Conservation (phyloP, 2,329 filamentous ascomycete genomes). For the Hypoxylon sp. region DNA sequence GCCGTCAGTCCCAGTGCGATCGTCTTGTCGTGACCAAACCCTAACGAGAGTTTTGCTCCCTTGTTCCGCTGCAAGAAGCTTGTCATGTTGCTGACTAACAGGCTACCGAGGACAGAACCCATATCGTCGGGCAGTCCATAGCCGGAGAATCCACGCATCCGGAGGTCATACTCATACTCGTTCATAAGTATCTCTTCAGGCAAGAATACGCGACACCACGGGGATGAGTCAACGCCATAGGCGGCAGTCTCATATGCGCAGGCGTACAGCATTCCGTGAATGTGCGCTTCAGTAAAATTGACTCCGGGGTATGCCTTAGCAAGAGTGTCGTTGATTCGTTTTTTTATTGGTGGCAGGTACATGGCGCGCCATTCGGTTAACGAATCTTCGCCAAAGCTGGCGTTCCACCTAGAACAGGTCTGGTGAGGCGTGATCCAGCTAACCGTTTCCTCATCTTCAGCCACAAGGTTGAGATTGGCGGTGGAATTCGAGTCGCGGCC, state of each 20-base stretch:
- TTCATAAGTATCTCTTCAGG: slow-evolving; percentile 40
- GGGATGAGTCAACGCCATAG: slow-evolving; percentile 39
- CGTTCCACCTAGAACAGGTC: slow-evolving; percentile 39
- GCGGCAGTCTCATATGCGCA: slow-evolving; percentile 46
- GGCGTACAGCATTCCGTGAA: slow-evolving; percentile 45
- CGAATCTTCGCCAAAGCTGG: slow-evolving; percentile 26
- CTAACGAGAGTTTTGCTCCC: slow-evolving; percentile 40
- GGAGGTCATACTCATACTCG: slow-evolving; percentile 47
- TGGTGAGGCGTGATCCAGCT: slow-evolving; percentile 45
- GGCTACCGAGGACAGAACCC: slow-evolving; percentile 41
- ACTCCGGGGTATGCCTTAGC: slow-evolving; percentile 33
- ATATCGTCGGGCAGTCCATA: slow-evolving; percentile 45
- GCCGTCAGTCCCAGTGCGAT: slow-evolving; percentile 44
- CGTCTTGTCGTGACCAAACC: slow-evolving; percentile 47
- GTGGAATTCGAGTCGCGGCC: slow-evolving; percentile 41
- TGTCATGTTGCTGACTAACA: slow-evolving; percentile 44
- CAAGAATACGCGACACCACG: slow-evolving; percentile 44
- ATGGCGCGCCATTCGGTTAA: slow-evolving; percentile 35
- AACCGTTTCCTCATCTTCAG: slow-evolving; percentile 40
- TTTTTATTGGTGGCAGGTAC: slow-evolving; percentile 44
- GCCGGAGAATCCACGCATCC: slow-evolving; percentile 45
- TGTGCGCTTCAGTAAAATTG: slow-evolving; percentile 39
- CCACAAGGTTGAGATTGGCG: slow-evolving; percentile 24
- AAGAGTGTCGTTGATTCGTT: slow-evolving; percentile 40
- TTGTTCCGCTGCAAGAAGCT: slow-evolving; percentile 32